These are phyloP conservation scores for Favolaschia claudopus DNA, from an alignment of 768 basidiomycete species.

Conservation along the genomic window DNA sequence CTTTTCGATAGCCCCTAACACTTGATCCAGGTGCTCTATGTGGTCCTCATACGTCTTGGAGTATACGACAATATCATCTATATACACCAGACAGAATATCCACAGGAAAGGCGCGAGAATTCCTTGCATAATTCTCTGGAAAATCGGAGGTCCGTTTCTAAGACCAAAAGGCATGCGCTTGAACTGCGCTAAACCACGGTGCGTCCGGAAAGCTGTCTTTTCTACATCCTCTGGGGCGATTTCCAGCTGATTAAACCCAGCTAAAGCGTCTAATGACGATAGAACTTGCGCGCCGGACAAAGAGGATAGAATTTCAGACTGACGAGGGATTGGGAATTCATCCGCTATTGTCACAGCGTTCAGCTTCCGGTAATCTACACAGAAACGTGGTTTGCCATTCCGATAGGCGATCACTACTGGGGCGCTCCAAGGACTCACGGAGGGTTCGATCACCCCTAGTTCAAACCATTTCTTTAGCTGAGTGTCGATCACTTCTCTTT, in stretches of 20 bases:
- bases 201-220: not conserved
- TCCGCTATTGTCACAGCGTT: not conserved
- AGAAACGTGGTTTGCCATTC: too few relatives aligned
- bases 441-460: not conserved
- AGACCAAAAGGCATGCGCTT: not conserved
- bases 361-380: too few relatives aligned
- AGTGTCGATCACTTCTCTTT: not conserved
- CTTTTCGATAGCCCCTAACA: constrained; percentile 25
- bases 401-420: too few relatives aligned
- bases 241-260: not conserved
- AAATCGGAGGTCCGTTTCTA: not conserved
- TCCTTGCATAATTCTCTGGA: not conserved
- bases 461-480: constrained; percentile 1
- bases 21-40: not conserved
- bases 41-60: not conserved
- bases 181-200: not conserved
- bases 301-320: not conserved
- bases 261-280: not conserved
- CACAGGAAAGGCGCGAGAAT: not conserved
- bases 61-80: not conserved
- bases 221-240: not conserved
- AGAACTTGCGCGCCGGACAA: not conserved
- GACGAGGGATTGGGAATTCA: not conserved
- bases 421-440: not conserved
- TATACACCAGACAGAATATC: not conserved